A percentile compares a stretch with the other conserved stretches of the same genome.
Conservation (phyloP, 1,284 basidiomycete species). For the Rhodotorula sp. region DNA sequence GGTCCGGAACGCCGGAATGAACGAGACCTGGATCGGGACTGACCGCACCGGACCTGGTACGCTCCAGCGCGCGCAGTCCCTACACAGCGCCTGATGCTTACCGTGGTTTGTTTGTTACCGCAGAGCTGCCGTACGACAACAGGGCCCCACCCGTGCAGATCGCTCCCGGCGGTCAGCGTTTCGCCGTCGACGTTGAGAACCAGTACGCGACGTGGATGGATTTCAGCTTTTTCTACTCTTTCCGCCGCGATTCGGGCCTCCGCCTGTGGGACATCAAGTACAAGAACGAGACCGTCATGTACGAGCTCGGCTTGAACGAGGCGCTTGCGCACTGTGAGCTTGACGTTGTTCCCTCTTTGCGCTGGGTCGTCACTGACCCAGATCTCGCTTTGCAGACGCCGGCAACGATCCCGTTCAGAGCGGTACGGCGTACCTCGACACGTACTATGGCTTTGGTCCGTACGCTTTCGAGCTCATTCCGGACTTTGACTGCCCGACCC, state of each 20-base stretch:
- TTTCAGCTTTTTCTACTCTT: constrained; percentile 45
- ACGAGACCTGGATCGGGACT: constrained; percentile 44
- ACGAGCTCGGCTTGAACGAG: constrained; percentile 56
- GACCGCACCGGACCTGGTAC: constrained; percentile 35
- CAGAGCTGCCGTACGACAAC: constrained; percentile 43
- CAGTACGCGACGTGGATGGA: constrained; percentile 46
- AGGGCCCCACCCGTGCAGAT: constrained; percentile 45
- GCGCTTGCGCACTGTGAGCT: constrained; percentile 43
- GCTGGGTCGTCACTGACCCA: background rate
- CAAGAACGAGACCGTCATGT: constrained; percentile 61
- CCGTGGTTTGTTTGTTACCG: background rate
- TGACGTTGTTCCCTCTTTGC: too few relatives aligned
- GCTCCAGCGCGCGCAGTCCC: background rate
- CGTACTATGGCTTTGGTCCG: constrained; percentile 43
- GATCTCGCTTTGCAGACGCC: constrained; percentile 12
- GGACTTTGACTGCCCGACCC: constrained; percentile 46
- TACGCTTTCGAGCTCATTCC: constrained; percentile 45
- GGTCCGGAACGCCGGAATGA: constrained; percentile 31
- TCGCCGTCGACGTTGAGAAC: constrained; percentile 45
- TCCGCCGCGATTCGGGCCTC: constrained; percentile 53
- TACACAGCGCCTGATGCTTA: background rate
- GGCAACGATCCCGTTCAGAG: constrained; percentile 32
- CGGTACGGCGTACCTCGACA: constrained; percentile 40
- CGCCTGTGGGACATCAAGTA: constrained; percentile 66
- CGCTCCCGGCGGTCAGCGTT: constrained; percentile 48